Evolutionary conservation across 306 rosid genomes (phyloP), one percentile per base, ranked within the genome.

Genomic region (Castanea crenata): DNA sequence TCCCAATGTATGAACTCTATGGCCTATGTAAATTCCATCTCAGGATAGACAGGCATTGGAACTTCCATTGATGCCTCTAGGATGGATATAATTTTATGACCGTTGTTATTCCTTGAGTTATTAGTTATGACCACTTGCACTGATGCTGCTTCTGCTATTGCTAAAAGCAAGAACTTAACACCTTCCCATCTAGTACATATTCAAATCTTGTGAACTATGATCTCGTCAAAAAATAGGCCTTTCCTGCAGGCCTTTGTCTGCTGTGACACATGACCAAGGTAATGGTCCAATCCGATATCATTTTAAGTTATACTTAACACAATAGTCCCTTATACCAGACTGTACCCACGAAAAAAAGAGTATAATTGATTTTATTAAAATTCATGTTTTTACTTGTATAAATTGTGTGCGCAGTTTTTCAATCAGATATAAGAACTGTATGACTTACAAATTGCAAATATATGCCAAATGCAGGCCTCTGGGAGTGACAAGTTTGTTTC

Each of bases 401-500:
- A 23, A 59, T 21, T 59, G 27, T 35, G 6, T 65, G 23, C 2
- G 18, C 20, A 8, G 19, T 67, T 44, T 8, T 34, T 34, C 51
- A 67, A 18, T 67, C 27, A 67, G 51, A 34, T 67, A 35, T 18
- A 67, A 35, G 72, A 67, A 18, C n/a, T 31, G 55, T 73, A 49
- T 74, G 72, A 72, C 74, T 75, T 78, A 65, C 58, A 80, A 76
- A 81, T 70, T 74, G 54, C 75, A 52, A 73, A n/a, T 71, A 54
- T 79, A 29, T 85, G 55, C 71, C 69, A 76, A 76, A 44, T 90
- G 92, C 99, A 95, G 97, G 91, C 79, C 79, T 86, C 88, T 63
- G 92, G 93, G 63, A 79, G 86, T 78, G 80, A 52, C 84, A 88
- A 86, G 74, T 89, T 92, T 85, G 88, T 91, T 57, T 91, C 95